A percentile compares a stretch with the other conserved stretches of the same genome.
phyloP scores from a whole-genome alignment of 345 rosid species.

The Rhodamnia argentea region DNA sequence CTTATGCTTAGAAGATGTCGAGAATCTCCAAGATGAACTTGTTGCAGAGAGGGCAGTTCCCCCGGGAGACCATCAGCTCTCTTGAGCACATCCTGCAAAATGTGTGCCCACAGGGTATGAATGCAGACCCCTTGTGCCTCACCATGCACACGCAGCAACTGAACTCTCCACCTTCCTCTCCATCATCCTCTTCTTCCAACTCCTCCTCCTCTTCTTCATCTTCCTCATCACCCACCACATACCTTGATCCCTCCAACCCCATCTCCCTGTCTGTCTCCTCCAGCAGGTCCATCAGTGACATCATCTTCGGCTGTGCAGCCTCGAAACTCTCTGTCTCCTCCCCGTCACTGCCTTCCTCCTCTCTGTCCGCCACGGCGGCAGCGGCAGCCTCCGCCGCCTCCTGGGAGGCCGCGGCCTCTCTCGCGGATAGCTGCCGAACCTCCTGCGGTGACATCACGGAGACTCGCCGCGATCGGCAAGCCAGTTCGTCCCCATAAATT shows the following conservation, averaged over 20 bases:
- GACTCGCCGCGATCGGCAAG: constrained; percentile 6
- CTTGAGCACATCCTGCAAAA: constrained; percentile 85
- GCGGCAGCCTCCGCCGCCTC: constrained; percentile 23
- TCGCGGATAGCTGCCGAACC: constrained; percentile 61
- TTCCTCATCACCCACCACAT: constrained; percentile 26
- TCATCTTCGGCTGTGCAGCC: constrained; percentile 33
- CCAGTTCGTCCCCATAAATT: background rate
- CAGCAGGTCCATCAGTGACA: constrained; percentile 84
- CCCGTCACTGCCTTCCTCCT: background rate
- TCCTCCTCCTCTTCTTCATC: constrained; percentile 29
- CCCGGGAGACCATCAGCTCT: constrained; percentile 76
- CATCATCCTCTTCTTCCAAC: constrained; percentile 11
- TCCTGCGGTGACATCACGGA: constrained; percentile 25
- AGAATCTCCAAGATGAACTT: constrained; percentile 75
- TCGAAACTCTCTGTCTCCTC: background rate
- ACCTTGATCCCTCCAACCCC: constrained; percentile 65
- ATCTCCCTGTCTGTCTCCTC: constrained; percentile 72
- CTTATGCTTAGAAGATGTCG: constrained; percentile 64
- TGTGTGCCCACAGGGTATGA: constrained; percentile 83
- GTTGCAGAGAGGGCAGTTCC: constrained; percentile 87
- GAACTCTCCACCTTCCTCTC: constrained; percentile 35
- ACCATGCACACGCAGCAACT: constrained; percentile 76
- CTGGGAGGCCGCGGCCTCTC: constrained; percentile 50
- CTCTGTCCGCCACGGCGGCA: background rate
- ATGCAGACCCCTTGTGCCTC: constrained; percentile 68